Evolutionary conservation across 805 yeast species (phyloP).

Genomic region (Kazachstania psychrophila): DNA sequence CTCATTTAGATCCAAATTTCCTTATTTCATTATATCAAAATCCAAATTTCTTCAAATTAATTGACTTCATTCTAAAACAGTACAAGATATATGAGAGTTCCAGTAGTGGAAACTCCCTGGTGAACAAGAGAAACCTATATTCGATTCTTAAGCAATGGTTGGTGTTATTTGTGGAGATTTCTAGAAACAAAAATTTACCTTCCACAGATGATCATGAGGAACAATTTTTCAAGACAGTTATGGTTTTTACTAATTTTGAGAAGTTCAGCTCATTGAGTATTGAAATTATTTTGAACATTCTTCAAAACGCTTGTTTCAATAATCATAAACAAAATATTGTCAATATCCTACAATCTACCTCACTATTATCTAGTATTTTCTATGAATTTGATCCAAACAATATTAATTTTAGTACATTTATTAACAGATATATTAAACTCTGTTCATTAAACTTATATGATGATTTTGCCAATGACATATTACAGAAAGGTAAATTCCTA

Average conservation of each 20-base stretch:
- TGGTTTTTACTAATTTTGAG: background rate
- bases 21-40: conserved; percentile 11
- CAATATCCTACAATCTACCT: background rate
- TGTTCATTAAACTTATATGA: conserved; percentile 18
- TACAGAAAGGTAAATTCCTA: conserved; percentile 13
- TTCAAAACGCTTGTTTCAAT: background rate
- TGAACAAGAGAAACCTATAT: background rate
- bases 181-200: background rate
- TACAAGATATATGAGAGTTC: conserved; percentile 1
- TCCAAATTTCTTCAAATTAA: conserved; percentile 9
- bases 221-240: background rate
- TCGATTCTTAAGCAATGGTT: conserved; percentile 1
- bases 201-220: background rate
- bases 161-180: conserved; percentile 2
- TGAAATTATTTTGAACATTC: conserved; percentile 3
- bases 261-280: conserved; percentile 1
- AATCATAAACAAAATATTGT: background rate
- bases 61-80: conserved; percentile 5
- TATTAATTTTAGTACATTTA: conserved; percentile 20
- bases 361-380: conserved; percentile 12
- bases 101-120: background rate
- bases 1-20: conserved; percentile 14
- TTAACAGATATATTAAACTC: conserved; percentile 20
- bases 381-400: conserved; percentile 17
- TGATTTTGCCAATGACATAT: conserved; percentile 12